Evolutionary conservation across 2,329 filamentous ascomycete genomes (phyloP).

Genomic region (Xylogone sp.): DNA sequence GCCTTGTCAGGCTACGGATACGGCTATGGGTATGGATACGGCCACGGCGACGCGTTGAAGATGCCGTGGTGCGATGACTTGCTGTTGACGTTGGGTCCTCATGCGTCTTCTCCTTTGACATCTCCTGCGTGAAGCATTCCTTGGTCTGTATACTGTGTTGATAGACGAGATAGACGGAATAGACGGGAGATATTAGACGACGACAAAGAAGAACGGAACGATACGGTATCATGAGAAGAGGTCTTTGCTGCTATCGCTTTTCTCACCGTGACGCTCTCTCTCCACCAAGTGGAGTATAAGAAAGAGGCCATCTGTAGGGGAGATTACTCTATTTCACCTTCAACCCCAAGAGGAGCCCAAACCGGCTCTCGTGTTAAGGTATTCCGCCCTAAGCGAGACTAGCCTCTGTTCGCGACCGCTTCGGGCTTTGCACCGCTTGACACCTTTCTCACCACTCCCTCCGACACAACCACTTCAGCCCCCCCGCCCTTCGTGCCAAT

Average conservation of each 20-base stretch:
- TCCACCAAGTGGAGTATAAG: too few relatives aligned
- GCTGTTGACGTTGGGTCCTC: not conserved
- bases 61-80: too few relatives aligned
- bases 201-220: too few relatives aligned
- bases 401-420: not conserved
- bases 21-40: too few relatives aligned
- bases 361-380: not conserved
- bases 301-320: too few relatives aligned
- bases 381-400: not conserved
- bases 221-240: too few relatives aligned
- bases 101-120: not conserved
- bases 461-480: not conserved
- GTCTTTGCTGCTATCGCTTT: too few relatives aligned
- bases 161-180: too few relatives aligned
- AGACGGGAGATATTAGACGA: too few relatives aligned
- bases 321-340: not conserved
- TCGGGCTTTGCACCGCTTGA: not conserved
- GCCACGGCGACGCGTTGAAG: too few relatives aligned
- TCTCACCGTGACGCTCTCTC: not conserved
- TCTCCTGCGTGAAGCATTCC: too few relatives aligned
- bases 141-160: too few relatives aligned
- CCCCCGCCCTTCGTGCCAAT: not conserved
- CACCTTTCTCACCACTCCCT: not conserved
- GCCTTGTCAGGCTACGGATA: not conserved
- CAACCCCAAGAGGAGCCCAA: not conserved